phyloP scores from a whole-genome alignment of 345 rosid genomes.

The Fremontodendron californicum region DNA sequence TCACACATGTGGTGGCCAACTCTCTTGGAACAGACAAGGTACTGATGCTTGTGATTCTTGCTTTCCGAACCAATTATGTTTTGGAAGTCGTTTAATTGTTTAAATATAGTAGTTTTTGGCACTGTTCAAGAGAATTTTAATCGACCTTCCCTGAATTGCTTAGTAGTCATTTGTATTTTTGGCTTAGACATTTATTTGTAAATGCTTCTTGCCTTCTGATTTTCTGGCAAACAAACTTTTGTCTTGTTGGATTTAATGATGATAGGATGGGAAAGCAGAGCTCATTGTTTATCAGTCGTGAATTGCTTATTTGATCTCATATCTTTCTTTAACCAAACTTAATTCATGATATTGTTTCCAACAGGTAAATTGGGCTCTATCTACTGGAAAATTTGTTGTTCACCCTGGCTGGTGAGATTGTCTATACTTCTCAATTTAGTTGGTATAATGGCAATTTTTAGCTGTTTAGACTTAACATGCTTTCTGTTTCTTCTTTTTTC shows the following conservation, averaged over 20 bases:
- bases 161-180: background rate
- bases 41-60: constrained; percentile 3
- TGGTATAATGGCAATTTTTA: background rate
- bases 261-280: background rate
- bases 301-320: background rate
- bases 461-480: constrained; percentile 11
- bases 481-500: background rate
- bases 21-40: constrained; percentile 98
- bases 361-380: constrained; percentile 96
- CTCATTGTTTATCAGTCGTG: background rate
- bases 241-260: background rate
- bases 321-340: background rate
- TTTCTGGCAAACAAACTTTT: background rate
- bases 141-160: background rate
- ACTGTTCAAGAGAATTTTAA: background rate
- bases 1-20: constrained; percentile 95
- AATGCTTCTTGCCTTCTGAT: background rate
- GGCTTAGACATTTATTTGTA: background rate
- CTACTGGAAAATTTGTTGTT: constrained; percentile 74
- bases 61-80: background rate
- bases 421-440: background rate
- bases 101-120: background rate
- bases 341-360: constrained; percentile 23
- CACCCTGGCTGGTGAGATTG: constrained; percentile 89
- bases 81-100: background rate